Evolutionary conservation across 371 early-diverging fungal species (phyloP).

Genomic region (Lichtheimia hyalospora): DNA sequence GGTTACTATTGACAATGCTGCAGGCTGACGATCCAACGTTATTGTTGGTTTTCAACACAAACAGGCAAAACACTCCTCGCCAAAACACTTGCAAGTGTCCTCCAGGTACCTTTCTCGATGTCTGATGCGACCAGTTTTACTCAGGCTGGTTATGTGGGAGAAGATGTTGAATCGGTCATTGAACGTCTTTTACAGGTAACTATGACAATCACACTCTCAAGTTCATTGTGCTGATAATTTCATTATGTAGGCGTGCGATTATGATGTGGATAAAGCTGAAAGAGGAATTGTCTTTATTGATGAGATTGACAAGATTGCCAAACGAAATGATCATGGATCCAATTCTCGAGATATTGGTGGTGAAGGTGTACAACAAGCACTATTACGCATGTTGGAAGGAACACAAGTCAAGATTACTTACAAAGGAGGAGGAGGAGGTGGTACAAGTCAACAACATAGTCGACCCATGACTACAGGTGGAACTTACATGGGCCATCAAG

Average conservation of each 20-base stretch:
- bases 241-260: conserved; percentile 69
- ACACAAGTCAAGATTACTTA: conserved; percentile 76
- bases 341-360: conserved; percentile 91
- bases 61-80: conserved; percentile 83
- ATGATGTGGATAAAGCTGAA: conserved; percentile 84
- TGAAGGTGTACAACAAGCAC: conserved; percentile 90
- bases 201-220: no score
- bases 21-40: not conserved
- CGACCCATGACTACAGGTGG: conserved; percentile 14
- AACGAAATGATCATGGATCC: conserved; percentile 42
- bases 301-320: conserved; percentile 89
- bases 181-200: conserved; percentile 81
- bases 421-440: conserved; percentile 49
- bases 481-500: conserved; percentile 11
- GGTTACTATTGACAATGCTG: conserved; percentile 1
- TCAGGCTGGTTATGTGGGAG: conserved; percentile 93
- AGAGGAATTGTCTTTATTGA: conserved; percentile 93
- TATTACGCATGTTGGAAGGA: conserved; percentile 82
- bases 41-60: conserved; percentile 9
- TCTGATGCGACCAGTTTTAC: conserved; percentile 94
- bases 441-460: conserved; percentile 31
- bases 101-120: conserved; percentile 90
- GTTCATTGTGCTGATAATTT: not conserved
- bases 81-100: conserved; percentile 79
- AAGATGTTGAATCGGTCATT: conserved; percentile 89